A percentile compares a stretch with the other conserved stretches of the same genome.
phyloP scores from a whole-genome alignment of 2,329 filamentous ascomycete species.

The Dactylellina parvicollis region DNA sequence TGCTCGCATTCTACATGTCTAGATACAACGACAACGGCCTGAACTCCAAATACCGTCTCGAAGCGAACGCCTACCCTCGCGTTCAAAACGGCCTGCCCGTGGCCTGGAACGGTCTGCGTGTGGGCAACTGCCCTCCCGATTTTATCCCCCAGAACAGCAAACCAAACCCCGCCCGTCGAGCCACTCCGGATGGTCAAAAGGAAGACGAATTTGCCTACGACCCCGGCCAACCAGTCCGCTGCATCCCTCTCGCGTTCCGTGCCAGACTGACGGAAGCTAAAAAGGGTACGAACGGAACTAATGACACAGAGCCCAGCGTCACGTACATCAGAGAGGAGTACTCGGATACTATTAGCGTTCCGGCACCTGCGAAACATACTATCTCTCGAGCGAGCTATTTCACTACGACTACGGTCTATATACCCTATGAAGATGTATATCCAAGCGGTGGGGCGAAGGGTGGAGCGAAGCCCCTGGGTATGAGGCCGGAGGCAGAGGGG shows the following conservation, averaged over 20 bases:
- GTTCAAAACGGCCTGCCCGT: slow-evolving; percentile 7
- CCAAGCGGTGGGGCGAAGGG: background rate
- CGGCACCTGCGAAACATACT: background rate
- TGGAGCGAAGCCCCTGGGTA: background rate
- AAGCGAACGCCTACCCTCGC: slow-evolving; percentile 41
- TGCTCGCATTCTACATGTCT: slow-evolving; percentile 35
- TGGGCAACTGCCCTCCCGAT: slow-evolving; percentile 3
- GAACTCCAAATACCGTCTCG: slow-evolving; percentile 5
- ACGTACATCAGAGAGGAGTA: background rate
- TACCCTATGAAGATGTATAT: background rate
- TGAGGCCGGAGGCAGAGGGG: background rate
- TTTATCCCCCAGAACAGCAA: background rate
- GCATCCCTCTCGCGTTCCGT: background rate
- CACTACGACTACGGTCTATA: slow-evolving; percentile 10
- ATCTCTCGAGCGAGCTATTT: slow-evolving; percentile 4
- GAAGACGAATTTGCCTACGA: background rate
- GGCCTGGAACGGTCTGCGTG: slow-evolving; percentile 38
- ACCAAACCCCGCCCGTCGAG: background rate
- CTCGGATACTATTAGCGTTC: background rate
- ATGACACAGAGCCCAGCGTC: background rate
- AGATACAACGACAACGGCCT: slow-evolving; percentile 28
- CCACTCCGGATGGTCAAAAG: background rate
- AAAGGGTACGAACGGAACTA: background rate
- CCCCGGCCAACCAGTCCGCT: slow-evolving; percentile 4
- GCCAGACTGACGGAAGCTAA: background rate